Conservation (phyloP, 805 yeast genomes). For the Wickerhamiella sorbophila region DNA sequence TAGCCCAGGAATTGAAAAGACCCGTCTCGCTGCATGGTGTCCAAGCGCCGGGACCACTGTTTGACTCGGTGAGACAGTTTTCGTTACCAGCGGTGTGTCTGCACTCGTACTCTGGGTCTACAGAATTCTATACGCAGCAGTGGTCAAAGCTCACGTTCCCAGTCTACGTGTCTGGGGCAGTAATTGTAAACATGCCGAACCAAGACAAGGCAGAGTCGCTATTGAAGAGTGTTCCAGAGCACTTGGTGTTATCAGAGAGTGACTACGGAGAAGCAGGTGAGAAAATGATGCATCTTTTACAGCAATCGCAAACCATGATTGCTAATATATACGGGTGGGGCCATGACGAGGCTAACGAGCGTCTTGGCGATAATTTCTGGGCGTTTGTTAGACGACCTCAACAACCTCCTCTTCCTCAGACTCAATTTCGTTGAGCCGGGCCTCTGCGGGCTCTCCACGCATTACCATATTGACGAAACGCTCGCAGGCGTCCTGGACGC, state of each 20-base stretch:
- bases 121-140: slow-evolving; percentile 33
- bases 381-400: slow-evolving; percentile 10
- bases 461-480: slow-evolving; percentile 76
- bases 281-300: slow-evolving; percentile 14
- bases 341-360: slow-evolving; percentile 4
- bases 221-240: slow-evolving; percentile 25
- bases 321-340: slow-evolving; percentile 8
- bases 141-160: slow-evolving; percentile 17
- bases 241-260: slow-evolving; percentile 37
- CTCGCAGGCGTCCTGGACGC: slow-evolving; percentile 58
- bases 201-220: slow-evolving; percentile 23
- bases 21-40: slow-evolving; percentile 78
- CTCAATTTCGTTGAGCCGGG: slow-evolving; percentile 25
- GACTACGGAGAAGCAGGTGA: slow-evolving; percentile 30
- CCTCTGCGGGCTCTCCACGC: slow-evolving; percentile 62
- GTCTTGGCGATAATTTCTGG: slow-evolving; percentile 8
- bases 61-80: slow-evolving; percentile 28
- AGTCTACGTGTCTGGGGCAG: slow-evolving; percentile 41
- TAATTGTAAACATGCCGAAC: slow-evolving; percentile 31
- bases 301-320: slow-evolving; percentile 3
- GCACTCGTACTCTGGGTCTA: slow-evolving; percentile 79
- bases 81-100: slow-evolving; percentile 37
- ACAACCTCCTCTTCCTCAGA: slow-evolving; percentile 7
- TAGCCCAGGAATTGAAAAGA: slow-evolving; percentile 37
- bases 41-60: slow-evolving; percentile 52